phyloP scores from a whole-genome alignment of 495 filamentous ascomycete genomes.

The Daldinia bambusicola region DNA sequence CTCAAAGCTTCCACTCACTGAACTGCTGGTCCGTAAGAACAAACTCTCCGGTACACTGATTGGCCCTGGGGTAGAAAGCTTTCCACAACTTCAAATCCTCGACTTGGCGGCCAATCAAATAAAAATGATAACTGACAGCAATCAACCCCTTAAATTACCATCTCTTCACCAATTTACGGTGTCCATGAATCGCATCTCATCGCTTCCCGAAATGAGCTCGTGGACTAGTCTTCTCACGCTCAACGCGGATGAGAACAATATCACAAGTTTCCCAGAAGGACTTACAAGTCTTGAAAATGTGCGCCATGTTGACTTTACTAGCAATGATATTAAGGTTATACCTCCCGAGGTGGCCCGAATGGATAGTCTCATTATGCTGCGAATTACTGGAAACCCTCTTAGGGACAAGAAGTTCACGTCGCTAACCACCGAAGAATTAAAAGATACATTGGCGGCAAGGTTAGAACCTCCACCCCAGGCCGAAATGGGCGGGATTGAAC shows the following conservation, averaged over 20 bases:
- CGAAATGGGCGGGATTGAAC: slow-evolving; percentile 37
- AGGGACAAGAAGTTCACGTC: slow-evolving; percentile 84
- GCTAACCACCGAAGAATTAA: slow-evolving; percentile 83
- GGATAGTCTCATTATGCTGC: slow-evolving; percentile 76
- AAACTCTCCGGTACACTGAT: slow-evolving; percentile 78
- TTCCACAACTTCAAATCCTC: slow-evolving; percentile 74
- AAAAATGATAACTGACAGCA: slow-evolving; percentile 21
- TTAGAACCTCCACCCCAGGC: slow-evolving; percentile 64
- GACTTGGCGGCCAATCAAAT: slow-evolving; percentile 82
- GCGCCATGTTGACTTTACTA: slow-evolving; percentile 80
- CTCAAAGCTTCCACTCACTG: slow-evolving; percentile 71
- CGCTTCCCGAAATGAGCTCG: slow-evolving; percentile 72
- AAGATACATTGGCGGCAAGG: slow-evolving; percentile 75
- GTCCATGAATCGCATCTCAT: slow-evolving; percentile 77
- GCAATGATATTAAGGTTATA: slow-evolving; percentile 80
- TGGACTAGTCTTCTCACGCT: slow-evolving; percentile 80
- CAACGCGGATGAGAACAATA: slow-evolving; percentile 80
- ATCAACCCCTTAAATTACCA: slow-evolving; percentile 62
- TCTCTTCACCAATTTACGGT: slow-evolving; percentile 77
- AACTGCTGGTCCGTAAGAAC: slow-evolving; percentile 83
- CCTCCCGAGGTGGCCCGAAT: slow-evolving; percentile 83
- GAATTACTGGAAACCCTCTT: slow-evolving; percentile 85
- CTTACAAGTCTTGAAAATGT: slow-evolving; percentile 73
- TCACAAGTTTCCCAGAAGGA: slow-evolving; percentile 77
- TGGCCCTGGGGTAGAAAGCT: slow-evolving; percentile 62